phyloP scores from a whole-genome alignment of 1,284 basidiomycete genomes.

The Thecaphora frezii region DNA sequence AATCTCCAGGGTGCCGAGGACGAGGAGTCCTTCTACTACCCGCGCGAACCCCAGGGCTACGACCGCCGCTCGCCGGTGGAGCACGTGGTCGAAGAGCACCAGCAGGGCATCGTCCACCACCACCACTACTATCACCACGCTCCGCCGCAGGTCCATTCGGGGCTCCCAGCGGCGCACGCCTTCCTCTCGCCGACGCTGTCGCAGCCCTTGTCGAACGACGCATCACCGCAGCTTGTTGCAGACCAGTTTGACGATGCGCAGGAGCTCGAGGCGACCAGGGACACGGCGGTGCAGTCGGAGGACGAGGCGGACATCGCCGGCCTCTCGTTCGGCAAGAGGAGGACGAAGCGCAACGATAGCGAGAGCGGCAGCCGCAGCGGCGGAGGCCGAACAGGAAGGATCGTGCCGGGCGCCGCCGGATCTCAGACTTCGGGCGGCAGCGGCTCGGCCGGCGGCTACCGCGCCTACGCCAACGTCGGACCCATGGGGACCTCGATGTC shows the following conservation, averaged over 20 bases:
- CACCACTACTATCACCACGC: constrained; percentile 47
- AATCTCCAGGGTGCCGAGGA: constrained; percentile 10
- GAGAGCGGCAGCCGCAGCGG: constrained; percentile 22
- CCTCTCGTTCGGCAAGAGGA: constrained; percentile 37
- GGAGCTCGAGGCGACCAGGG: background rate
- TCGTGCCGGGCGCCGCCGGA: constrained; percentile 11
- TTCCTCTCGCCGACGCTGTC: constrained; percentile 1
- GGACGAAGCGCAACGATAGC: constrained; percentile 7
- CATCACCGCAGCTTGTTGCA: background rate
- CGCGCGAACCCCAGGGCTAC: background rate
- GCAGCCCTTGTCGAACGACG: background rate
- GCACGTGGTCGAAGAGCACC: constrained; percentile 26
- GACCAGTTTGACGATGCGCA: background rate
- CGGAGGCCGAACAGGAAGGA: constrained; percentile 8
- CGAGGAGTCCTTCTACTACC: constrained; percentile 3
- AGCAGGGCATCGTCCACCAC: constrained; percentile 31
- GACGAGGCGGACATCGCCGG: constrained; percentile 52
- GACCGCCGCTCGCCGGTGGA: constrained; percentile 2
- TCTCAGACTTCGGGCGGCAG: constrained; percentile 15
- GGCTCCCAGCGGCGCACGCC: background rate
- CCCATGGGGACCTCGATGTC: background rate
- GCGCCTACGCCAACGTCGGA: background rate
- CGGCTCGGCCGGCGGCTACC: constrained; percentile 2
- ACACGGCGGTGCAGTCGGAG: constrained; percentile 15
- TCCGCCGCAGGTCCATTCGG: constrained; percentile 1